These are phyloP conservation scores for Lactarius tabidus DNA, from an alignment of 768 basidiomycete species.

Conservation along the genomic window DNA sequence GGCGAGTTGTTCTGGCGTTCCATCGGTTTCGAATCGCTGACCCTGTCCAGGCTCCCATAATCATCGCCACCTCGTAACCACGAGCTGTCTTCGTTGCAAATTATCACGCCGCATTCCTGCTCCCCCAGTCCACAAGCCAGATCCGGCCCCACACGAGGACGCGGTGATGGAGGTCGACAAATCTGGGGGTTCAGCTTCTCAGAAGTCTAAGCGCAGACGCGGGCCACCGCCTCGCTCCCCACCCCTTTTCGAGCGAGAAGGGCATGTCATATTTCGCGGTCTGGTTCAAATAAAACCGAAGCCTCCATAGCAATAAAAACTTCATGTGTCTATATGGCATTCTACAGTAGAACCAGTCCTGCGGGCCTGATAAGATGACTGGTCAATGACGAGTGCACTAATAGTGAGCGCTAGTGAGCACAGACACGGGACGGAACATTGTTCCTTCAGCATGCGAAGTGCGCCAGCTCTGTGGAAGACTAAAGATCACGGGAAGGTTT, in stretches of 20 bases:
- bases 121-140: slow-evolving; percentile 39
- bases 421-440: too few species aligned
- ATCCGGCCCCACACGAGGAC: background rate
- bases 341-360: background rate
- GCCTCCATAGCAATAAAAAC: background rate
- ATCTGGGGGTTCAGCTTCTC: background rate
- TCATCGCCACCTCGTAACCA: slow-evolving; percentile 54
- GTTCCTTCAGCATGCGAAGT: too few species aligned
- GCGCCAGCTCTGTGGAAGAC: too few species aligned
- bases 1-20: slow-evolving; percentile 34
- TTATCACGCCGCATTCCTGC: slow-evolving; percentile 63
- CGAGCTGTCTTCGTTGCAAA: slow-evolving; percentile 58
- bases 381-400: too few species aligned
- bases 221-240: slow-evolving; percentile 38
- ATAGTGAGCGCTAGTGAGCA: too few species aligned
- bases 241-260: slow-evolving; percentile 59
- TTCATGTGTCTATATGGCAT: background rate
- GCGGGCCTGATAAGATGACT: too few species aligned
- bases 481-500: too few species aligned
- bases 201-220: slow-evolving; percentile 28
- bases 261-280: slow-evolving; percentile 66
- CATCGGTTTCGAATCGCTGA: slow-evolving; percentile 29
- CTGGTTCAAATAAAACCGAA: slow-evolving; percentile 39
- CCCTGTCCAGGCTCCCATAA: slow-evolving; percentile 36
- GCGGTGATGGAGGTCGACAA: slow-evolving; percentile 1